phyloP scores from a whole-genome alignment of 2,329 filamentous ascomycete species.

The Aspergillus sp. region DNA sequence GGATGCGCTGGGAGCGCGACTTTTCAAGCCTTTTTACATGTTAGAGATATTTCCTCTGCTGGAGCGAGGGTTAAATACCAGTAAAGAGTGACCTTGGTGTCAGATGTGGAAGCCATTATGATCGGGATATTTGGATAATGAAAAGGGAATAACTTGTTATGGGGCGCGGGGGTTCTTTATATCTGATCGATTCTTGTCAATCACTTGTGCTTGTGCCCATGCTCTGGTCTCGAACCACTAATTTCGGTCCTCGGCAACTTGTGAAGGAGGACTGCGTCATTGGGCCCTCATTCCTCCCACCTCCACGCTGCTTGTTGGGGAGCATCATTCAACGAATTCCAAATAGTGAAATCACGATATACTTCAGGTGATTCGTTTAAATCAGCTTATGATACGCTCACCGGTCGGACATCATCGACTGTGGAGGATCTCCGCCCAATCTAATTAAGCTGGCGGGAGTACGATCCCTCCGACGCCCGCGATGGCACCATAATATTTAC shows the following conservation, averaged over 20 bases:
- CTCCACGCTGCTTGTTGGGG: neutral
- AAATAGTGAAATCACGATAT: neutral
- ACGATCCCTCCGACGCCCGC: neutral
- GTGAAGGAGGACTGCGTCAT: constrained; percentile 9
- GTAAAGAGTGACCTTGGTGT: constrained; percentile 61
- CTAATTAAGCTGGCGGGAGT: neutral
- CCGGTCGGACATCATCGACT: neutral
- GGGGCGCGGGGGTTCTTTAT: neutral
- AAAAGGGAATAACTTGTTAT: neutral
- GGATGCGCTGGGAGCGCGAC: constrained; percentile 77
- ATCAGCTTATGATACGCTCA: neutral
- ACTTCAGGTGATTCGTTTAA: neutral
- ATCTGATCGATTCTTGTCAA: neutral
- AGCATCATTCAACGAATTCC: neutral
- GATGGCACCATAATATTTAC: neutral
- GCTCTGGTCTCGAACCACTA: neutral
- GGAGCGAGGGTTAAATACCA: constrained; percentile 48
- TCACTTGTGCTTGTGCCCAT: neutral
- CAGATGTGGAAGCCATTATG: constrained; percentile 24
- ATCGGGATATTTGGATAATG: neutral
- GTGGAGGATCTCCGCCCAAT: constrained; percentile 1
- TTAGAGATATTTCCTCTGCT: neutral
- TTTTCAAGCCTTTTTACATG: constrained; percentile 66
- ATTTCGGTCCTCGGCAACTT: constrained; percentile 5
- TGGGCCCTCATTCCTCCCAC: neutral